Evolutionary conservation across 2,329 filamentous ascomycete genomes (phyloP), one percentile per base, ranked within the genome.

Genomic region (Byssoonygena ceratinophila): DNA sequence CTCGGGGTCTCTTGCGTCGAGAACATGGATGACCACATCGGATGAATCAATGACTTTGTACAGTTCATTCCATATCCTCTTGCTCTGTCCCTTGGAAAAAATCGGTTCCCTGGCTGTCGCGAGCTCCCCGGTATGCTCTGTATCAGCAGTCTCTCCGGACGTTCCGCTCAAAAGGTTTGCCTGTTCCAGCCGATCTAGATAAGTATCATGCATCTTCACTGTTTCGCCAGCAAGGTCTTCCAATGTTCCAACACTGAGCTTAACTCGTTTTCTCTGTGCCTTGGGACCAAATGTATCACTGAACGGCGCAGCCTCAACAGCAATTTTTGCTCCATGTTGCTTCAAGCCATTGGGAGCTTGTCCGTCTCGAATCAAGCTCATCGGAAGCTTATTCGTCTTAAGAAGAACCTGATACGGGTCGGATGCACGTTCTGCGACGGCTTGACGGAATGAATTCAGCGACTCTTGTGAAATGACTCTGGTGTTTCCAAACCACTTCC

Each of bases 401-500:
- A 98, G 76, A n/a, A 97, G 80, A 55, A 95, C 92, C 55, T 86
- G 84, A 69, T 95, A 96, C 0, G 92, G 92, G 64, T 98, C 89
- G 16, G 83, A 83, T 49, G 87, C 83, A 69, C 90, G 86, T 69
- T 94, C 89, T 39, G 87, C 87, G 71, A 98, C 91, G 23, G 92
- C 92, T 55, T 90, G 84, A 57, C 92, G 83, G 72, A 98, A 98
- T 1, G 86, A 82, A 41, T 80, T 80, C 57, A 97, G 76, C 2
- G 88, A 87, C 66, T 94, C 87, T 67, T 96, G 91, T 1, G 85
- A 88, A 64, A 96, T 94, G 41, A 84, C 82, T 63, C 92, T 77
- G 31, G 91, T 95, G 70, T 96, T 96, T 63, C 84, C 87, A 73
- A 98, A 98, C 92, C 92, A 98, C 73, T 94, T 94, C 64, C 92